phyloP scores from a whole-genome alignment of 192 early-diverging fungal species.

The Gonapodya sp. region DNA sequence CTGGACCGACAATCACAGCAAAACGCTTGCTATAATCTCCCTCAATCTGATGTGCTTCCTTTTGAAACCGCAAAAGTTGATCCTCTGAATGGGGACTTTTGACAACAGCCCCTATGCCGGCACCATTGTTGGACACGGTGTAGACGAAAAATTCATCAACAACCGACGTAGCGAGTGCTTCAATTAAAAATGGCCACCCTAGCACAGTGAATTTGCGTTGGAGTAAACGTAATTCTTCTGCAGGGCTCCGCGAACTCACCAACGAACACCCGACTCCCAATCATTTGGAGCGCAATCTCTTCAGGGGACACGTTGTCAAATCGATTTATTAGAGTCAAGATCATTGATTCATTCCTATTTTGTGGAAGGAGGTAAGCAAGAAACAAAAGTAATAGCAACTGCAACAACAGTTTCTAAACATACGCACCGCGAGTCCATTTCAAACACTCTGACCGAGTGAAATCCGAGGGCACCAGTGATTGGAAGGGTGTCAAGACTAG shows the following conservation, averaged over 20 bases:
- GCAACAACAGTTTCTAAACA: not conserved
- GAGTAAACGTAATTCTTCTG: not conserved
- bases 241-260: conserved; percentile 21
- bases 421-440: conserved; percentile 55
- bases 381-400: conserved; percentile 6
- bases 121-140: conserved; percentile 27
- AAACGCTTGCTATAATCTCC: conserved; percentile 56
- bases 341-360: conserved; percentile 57
- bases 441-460: conserved; percentile 80
- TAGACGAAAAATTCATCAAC: conserved; percentile 59
- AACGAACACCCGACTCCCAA: conserved; percentile 55
- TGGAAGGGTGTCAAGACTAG: conserved; percentile 70
- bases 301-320: conserved; percentile 42
- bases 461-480: conserved; percentile 57
- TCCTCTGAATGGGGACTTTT: conserved; percentile 31
- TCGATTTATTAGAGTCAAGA: conserved; percentile 46
- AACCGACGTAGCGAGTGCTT: conserved; percentile 64
- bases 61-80: conserved; percentile 40
- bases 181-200: conserved; percentile 80
- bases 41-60: conserved; percentile 49
- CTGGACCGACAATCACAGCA: conserved; percentile 56
- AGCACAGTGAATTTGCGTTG: conserved; percentile 23
- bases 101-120: conserved; percentile 19
- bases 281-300: conserved; percentile 37
- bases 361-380: conserved; percentile 10